Base-by-base conservation (phyloP, 495 filamentous ascomycete genomes). In the Immersiella caudata region DNA sequence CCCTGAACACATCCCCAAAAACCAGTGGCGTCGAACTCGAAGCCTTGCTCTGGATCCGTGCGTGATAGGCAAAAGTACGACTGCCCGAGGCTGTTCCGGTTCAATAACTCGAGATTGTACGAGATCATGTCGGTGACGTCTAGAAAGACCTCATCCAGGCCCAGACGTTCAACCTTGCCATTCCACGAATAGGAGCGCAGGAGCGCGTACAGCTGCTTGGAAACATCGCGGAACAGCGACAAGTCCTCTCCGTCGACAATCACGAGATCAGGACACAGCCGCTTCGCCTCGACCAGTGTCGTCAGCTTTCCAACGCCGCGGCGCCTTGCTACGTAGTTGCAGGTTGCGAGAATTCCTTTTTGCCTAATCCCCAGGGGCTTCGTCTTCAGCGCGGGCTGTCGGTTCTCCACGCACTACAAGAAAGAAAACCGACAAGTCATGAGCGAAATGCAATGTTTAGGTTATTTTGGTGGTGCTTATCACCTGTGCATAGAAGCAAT, bases 331-430 rank as follows among this genome's bases (percentile, higher is more conserved):
- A 90, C 92, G 75, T 97, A 97, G 79, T 98, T 97, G 83, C 93
- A 97, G 5, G 94, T 98, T 52, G 93, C 94, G 26, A 97, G 86
- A 54, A 97, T 96, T 71, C 92, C 90, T 79, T 97, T 97, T 74
- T 88, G 84, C 73, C 82, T 80, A 64, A 86, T 78, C 26, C 80
- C 85, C 54, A 97, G 79, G 9, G 93, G 93, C 50, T 90, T 77
- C 0, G 85, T 79, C 68, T 88, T 93, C 67, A 97, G 81, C 0
- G 82, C 78, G 0, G 94, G 92, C 70, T 90, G 88, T 70, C 90
- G 88, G 64, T 88, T 88, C 77, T 97, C 93, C 68, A 94, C 89
- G 35, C 70, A 72, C 75, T 77, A 27, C 20, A 51, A 16, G 24
- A 52, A 18, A n/a, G n/a, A 26, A 9, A 57, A 22, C 51, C 21